A percentile compares a stretch with the other conserved stretches of the same genome.
Evolutionary conservation across 306 rosid genomes (phyloP).

Genomic region (Ceratonia siliqua): DNA sequence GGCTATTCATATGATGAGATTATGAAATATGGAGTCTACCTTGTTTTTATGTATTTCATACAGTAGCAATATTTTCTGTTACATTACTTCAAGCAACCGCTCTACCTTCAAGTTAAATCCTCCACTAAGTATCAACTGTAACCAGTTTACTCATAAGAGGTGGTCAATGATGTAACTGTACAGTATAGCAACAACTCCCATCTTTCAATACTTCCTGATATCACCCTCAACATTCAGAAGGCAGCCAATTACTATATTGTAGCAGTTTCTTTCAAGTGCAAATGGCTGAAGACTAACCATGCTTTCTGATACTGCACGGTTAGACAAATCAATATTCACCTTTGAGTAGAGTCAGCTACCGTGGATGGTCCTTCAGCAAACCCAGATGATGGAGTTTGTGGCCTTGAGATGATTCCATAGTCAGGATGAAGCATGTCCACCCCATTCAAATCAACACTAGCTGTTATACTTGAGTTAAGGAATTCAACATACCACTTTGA

Average conservation of each 20-base stretch:
- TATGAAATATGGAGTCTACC: constrained; percentile 35
- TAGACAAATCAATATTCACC: constrained; percentile 46
- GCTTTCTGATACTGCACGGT: constrained; percentile 26
- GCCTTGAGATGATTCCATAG: constrained; percentile 55
- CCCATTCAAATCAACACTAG: constrained; percentile 76
- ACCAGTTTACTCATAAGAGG: constrained; percentile 42
- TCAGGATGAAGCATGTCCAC: constrained; percentile 73
- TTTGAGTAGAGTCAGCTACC: constrained; percentile 45
- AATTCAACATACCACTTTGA: constrained; percentile 28
- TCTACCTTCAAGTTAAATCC: constrained; percentile 40
- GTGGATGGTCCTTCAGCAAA: constrained; percentile 54
- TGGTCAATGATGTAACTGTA: constrained; percentile 45
- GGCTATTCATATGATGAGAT: constrained; percentile 30
- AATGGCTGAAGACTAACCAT: constrained; percentile 36
- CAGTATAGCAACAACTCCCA: constrained; percentile 48
- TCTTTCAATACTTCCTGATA: constrained; percentile 40
- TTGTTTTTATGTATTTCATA: constrained; percentile 25
- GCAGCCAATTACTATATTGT: constrained; percentile 39
- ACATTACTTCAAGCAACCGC: constrained; percentile 21
- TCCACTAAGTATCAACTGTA: constrained; percentile 29
- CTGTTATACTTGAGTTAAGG: constrained; percentile 57
- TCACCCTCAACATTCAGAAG: constrained; percentile 33
- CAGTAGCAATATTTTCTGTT: constrained; percentile 36
- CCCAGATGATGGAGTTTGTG: constrained; percentile 56
- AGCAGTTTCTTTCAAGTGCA: constrained; percentile 28